phyloP scores from a whole-genome alignment of 2,329 filamentous ascomycete genomes.

The Pyrenochaeta sp. region DNA sequence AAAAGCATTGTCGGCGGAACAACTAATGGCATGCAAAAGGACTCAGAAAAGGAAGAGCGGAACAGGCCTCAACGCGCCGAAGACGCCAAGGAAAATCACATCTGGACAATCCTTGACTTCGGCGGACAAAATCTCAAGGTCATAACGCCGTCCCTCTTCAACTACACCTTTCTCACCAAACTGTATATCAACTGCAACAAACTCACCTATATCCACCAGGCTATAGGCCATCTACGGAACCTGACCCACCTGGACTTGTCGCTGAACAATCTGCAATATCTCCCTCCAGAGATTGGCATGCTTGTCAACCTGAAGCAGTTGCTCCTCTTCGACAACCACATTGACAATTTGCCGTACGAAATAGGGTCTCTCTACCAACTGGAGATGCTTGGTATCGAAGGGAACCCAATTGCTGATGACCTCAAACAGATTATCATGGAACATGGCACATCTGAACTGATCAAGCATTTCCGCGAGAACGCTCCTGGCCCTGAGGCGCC shows the following conservation, averaged over 20 bases:
- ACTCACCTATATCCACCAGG: conserved; percentile 77
- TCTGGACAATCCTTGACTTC: conserved; percentile 93
- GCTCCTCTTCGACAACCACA: conserved; percentile 87
- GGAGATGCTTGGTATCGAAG: conserved; percentile 89
- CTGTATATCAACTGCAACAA: conserved; percentile 95
- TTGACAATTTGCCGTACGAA: conserved; percentile 82
- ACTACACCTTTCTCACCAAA: conserved; percentile 87
- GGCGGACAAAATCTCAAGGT: conserved; percentile 94
- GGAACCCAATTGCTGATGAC: conserved; percentile 81
- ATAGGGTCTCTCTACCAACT: conserved; percentile 87
- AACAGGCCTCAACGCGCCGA: conserved; percentile 66
- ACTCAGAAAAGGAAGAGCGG: conserved; percentile 64
- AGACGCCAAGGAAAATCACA: conserved; percentile 63
- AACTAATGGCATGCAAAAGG: conserved; percentile 58
- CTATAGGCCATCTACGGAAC: conserved; percentile 82
- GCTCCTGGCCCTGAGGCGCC: conserved; percentile 83
- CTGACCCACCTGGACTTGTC: conserved; percentile 87
- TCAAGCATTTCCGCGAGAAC: conserved; percentile 82
- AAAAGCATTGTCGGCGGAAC: conserved; percentile 66
- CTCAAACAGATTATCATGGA: conserved; percentile 85
- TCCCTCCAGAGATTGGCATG: conserved; percentile 95
- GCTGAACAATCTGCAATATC: conserved; percentile 79
- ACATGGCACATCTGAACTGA: conserved; percentile 83
- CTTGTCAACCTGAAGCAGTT: conserved; percentile 89
- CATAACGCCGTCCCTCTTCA: conserved; percentile 79